Percentiles rank a stretch among this genome's conserved stretches.
Evolutionary conservation across 805 yeast genomes (phyloP).

Genomic region (Zygotorulaspora sp.): DNA sequence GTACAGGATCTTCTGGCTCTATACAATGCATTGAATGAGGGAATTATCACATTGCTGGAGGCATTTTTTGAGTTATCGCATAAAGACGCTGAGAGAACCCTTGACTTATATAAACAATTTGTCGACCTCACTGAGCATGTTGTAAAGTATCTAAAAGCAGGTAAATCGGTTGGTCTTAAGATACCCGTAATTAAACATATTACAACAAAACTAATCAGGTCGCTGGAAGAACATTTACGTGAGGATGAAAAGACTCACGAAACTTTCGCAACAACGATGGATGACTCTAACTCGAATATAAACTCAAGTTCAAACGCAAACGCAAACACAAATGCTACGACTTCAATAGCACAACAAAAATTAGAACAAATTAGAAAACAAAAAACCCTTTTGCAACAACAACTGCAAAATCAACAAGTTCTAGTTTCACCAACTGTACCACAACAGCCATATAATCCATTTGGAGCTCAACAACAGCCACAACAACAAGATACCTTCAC

Average conservation of each 20-base stretch:
- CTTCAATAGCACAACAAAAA: constrained; percentile 33
- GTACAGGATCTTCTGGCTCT: constrained; percentile 85
- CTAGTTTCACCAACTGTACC: constrained; percentile 28
- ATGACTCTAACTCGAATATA: constrained; percentile 8
- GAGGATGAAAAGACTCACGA: constrained; percentile 62
- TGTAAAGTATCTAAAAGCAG: constrained; percentile 79
- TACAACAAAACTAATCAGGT: constrained; percentile 83
- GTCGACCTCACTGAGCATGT: constrained; percentile 84
- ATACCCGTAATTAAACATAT: constrained; percentile 97
- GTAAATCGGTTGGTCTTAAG: constrained; percentile 84
- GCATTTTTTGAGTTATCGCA: constrained; percentile 91
- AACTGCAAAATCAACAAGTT: constrained; percentile 30
- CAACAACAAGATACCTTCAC: constrained; percentile 19
- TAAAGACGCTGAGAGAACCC: constrained; percentile 79
- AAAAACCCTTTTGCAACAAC: constrained; percentile 31
- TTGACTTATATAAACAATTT: constrained; percentile 77
- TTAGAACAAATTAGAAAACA: constrained; percentile 35
- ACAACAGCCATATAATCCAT: constrained; percentile 34
- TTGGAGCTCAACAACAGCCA: constrained; percentile 22
- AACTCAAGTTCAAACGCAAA: too few species aligned
- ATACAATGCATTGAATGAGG: constrained; percentile 90
- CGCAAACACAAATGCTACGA: too few species aligned
- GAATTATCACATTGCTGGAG: constrained; percentile 88
- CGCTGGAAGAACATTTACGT: constrained; percentile 81
- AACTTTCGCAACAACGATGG: constrained; percentile 18